Conservation (phyloP, 106 monocot species). For the Dendrobium catenatum region DNA sequence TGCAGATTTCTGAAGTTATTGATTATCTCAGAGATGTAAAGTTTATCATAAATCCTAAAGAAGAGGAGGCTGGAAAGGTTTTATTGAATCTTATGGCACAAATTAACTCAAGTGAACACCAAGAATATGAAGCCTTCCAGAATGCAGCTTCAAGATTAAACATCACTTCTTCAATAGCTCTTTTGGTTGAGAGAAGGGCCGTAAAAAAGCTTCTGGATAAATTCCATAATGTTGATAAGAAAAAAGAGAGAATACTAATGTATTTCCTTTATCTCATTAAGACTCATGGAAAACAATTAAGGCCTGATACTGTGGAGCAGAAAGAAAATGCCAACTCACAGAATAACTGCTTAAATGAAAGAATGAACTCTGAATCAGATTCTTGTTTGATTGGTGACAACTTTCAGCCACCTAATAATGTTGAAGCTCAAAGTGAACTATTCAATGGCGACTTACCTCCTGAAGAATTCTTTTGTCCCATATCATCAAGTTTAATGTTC, state of each 20-base stretch:
- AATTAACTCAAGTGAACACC: conserved; percentile 36
- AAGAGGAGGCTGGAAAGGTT: conserved; percentile 60
- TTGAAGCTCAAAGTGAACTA: conserved; percentile 15
- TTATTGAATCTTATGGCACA: conserved; percentile 47
- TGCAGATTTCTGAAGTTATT: conserved; percentile 52
- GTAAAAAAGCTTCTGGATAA: conserved; percentile 62
- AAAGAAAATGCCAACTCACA: conserved; percentile 19
- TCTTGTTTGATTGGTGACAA: conserved; percentile 7
- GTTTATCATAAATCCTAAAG: conserved; percentile 52
- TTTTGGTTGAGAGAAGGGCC: conserved; percentile 80
- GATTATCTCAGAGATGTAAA: conserved; percentile 44
- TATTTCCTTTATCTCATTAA: conserved; percentile 66
- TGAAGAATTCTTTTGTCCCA: conserved; percentile 69
- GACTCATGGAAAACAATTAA: conserved; percentile 47
- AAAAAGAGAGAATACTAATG: conserved; percentile 52
- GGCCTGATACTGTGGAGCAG: conserved; percentile 11
- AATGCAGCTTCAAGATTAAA: conserved; percentile 50
- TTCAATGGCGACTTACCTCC: conserved; percentile 32
- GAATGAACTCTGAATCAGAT: conserved; percentile 9
- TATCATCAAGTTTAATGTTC: conserved; percentile 74
- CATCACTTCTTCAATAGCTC: conserved; percentile 53
- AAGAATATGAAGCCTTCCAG: conserved; percentile 54
- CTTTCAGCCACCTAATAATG: conserved; percentile 2
- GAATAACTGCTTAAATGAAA: neutral
- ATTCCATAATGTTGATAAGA: conserved; percentile 22